Percentiles rank a stretch among this genome's conserved stretches.
Evolutionary conservation across 768 basidiomycete species (phyloP).

Genomic region (Hemileccinum impolitum): DNA sequence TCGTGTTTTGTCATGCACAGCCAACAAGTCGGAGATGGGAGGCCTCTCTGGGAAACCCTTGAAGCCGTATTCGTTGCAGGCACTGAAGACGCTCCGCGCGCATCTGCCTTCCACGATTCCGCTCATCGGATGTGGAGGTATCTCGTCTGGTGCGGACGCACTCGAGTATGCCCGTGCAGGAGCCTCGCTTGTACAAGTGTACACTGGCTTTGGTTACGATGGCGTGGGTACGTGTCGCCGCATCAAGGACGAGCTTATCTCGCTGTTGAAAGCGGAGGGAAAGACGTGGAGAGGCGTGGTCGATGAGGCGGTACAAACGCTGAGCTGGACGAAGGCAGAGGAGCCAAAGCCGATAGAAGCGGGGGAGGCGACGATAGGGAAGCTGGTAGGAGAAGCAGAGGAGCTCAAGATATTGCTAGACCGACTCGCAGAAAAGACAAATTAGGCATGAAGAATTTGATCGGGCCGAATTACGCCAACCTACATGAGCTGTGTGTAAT

Average conservation of each 20-base stretch:
- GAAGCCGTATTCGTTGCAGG: slow-evolving; percentile 72
- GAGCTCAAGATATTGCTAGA: slow-evolving; percentile 28
- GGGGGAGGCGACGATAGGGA: slow-evolving; percentile 28
- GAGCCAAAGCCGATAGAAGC: slow-evolving; percentile 3
- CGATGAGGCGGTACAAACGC: slow-evolving; percentile 47
- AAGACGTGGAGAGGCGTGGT: slow-evolving; percentile 77
- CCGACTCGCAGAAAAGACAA: slow-evolving; percentile 16
- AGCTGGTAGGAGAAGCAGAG: slow-evolving; percentile 41
- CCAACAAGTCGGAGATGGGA: slow-evolving; percentile 68
- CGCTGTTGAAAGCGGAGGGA: slow-evolving; percentile 58
- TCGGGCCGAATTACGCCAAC: too few species aligned
- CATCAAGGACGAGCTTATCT: slow-evolving; percentile 85
- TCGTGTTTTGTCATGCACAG: slow-evolving; percentile 31
- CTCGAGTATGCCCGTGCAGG: slow-evolving; percentile 88
- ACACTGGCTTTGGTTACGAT: slow-evolving; percentile 88
- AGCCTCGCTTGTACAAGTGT: slow-evolving; percentile 84
- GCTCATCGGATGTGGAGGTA: slow-evolving; percentile 93
- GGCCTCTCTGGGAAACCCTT: slow-evolving; percentile 91
- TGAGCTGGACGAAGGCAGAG: slow-evolving; percentile 45
- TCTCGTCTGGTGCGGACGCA: slow-evolving; percentile 80
- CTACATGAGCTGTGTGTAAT: too few species aligned
- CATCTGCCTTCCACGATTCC: slow-evolving; percentile 78
- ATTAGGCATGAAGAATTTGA: not conserved
- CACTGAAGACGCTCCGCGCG: slow-evolving; percentile 69
- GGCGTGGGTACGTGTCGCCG: slow-evolving; percentile 82